Conservation (phyloP, 139 green algal genomes). For the Asterochloris erici region DNA sequence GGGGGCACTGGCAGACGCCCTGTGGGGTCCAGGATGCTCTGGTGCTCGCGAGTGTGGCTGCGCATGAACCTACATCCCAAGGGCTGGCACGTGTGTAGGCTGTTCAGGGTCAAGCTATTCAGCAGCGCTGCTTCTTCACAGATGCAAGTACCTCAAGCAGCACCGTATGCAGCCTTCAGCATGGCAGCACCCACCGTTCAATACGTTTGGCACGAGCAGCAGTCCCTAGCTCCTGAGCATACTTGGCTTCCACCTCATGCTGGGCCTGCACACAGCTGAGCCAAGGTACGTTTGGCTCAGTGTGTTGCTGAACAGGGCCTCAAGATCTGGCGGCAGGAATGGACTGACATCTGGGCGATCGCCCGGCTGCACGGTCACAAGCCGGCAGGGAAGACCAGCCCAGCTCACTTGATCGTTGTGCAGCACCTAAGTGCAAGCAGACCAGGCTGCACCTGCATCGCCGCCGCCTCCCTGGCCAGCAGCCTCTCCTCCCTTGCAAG, state of each 20-base stretch:
- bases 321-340: too few relatives aligned
- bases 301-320: too few relatives aligned
- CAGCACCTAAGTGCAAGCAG: slow-evolving; percentile 12
- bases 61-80: slow-evolving; percentile 41
- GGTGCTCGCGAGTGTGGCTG: slow-evolving; percentile 26
- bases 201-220: slow-evolving; percentile 33
- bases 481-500: slow-evolving; percentile 44
- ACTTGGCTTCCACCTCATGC: slow-evolving; percentile 23
- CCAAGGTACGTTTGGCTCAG: background rate
- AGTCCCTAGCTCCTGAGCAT: slow-evolving; percentile 51
- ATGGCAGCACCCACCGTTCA: background rate
- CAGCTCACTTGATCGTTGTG: background rate
- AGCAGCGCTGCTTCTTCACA: too few relatives aligned
- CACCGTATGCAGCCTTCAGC: too few relatives aligned
- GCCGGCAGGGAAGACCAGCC: too few relatives aligned
- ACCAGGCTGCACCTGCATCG: background rate
- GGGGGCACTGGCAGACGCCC: slow-evolving; percentile 35
- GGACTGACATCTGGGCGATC: too few relatives aligned
- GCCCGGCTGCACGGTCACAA: too few relatives aligned
- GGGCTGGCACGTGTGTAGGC: background rate
- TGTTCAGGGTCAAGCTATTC: background rate
- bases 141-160: too few relatives aligned
- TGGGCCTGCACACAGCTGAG: background rate
- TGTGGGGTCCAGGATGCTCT: slow-evolving; percentile 54
- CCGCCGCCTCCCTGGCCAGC: slow-evolving; percentile 21